Evolutionary conservation across 2,329 filamentous ascomycete species (phyloP).

Genomic region (Aureobasidium sp.): DNA sequence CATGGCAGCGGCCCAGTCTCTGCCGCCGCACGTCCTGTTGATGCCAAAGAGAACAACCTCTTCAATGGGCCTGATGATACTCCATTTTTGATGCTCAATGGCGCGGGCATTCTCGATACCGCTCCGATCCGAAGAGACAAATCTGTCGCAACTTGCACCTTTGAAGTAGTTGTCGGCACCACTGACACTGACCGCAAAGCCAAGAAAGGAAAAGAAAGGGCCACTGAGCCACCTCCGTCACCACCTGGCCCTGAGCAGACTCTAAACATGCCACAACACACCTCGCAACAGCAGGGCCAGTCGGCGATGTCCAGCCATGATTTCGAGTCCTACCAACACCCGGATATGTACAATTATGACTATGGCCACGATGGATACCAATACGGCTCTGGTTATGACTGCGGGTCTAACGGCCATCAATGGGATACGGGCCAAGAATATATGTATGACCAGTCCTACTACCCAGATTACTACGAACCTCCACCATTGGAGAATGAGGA

Average conservation of each 20-base stretch:
- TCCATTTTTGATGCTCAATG: constrained; percentile 14
- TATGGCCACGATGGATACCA: neutral
- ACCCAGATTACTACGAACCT: constrained; percentile 36
- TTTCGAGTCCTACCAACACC: neutral
- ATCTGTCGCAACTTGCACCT: constrained; percentile 77
- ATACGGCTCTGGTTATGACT: neutral
- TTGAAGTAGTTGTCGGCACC: constrained; percentile 83
- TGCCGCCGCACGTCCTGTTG: neutral
- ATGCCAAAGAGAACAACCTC: constrained; percentile 1
- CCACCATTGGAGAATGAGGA: constrained; percentile 53
- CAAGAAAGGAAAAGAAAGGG: constrained; percentile 27
- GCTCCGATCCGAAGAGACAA: constrained; percentile 80
- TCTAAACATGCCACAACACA: neutral
- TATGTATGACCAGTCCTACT: constrained; percentile 24
- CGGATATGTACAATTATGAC: neutral
- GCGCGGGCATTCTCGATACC: constrained; percentile 71
- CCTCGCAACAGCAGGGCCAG: neutral
- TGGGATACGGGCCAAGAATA: constrained; percentile 8
- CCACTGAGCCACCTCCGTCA: neutral
- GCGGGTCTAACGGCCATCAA: neutral
- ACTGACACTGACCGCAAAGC: constrained; percentile 58
- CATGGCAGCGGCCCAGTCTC: constrained; percentile 1
- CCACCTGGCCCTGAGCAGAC: neutral
- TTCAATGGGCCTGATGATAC: constrained; percentile 10
- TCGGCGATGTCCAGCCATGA: neutral